These are phyloP conservation scores for Plasmodium blacklocki DNA, from an alignment of 169 alveolate species.

Conservation along the genomic window DNA sequence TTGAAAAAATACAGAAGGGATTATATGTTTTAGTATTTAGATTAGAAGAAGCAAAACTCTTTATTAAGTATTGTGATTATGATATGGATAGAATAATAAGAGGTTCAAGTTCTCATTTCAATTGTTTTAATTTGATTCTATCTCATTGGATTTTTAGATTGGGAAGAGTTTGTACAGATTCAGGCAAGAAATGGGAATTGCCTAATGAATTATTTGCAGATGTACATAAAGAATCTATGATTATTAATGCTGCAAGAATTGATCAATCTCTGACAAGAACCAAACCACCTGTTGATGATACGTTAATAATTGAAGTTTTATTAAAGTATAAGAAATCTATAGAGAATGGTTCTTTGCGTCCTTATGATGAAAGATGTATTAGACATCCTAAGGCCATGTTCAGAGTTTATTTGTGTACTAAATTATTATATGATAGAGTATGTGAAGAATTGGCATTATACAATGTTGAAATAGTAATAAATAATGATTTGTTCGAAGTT, in stretches of 20 bases:
- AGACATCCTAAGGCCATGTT: background rate
- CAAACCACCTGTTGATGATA: background rate
- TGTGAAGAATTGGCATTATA: background rate
- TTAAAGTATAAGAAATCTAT: background rate
- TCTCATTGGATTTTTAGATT: slow-evolving; percentile 4
- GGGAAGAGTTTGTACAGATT: background rate
- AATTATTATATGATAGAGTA: background rate
- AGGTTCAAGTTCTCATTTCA: background rate
- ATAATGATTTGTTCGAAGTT: background rate
- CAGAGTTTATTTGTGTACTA: slow-evolving; percentile 3
- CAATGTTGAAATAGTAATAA: background rate
- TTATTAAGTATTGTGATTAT: slow-evolving; percentile 13
- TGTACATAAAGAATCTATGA: too few relatives aligned
- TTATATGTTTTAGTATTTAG: background rate
- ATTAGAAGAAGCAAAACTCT: background rate
- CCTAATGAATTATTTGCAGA: slow-evolving; percentile 4
- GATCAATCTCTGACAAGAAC: background rate
- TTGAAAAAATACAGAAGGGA: background rate
- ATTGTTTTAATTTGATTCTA: background rate
- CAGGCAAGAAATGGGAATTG: background rate
- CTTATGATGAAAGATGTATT: background rate
- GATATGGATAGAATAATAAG: slow-evolving; percentile 18
- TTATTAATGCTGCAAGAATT: background rate
- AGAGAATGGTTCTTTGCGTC: slow-evolving; percentile 4
- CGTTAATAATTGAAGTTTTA: background rate